Base-by-base conservation (phyloP, 371 early-diverging fungal species). In the Haplosporangium sp. region DNA sequence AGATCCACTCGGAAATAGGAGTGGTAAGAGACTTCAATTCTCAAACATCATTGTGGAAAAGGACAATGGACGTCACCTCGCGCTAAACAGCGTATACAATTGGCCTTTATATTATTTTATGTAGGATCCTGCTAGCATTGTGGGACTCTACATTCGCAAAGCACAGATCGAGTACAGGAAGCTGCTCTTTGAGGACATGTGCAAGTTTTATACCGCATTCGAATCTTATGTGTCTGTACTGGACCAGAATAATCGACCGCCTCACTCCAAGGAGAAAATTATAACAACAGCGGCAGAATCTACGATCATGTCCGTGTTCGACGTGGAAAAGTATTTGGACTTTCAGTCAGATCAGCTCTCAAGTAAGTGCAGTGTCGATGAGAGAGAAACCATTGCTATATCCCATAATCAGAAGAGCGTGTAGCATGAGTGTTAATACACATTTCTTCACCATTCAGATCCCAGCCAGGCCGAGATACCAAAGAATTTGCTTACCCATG, bases 131-230 rank as follows among this genome's bases (percentile, higher is more conserved):
- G 45, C 61, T 20, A 83, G 83, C 43, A 56, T 76, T 7, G 58
- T 83, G 20, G 83, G 83, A 16, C 50, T 83, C 1, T 83, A 80
- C 37, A 68, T 83, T 18, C 70, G 83, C 1, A 74, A 73, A 54
- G 82, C 82, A 6, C 71, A 70, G 47, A 41, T 83, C 21, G 83
- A 80, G 53, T 74, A 50, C 58, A 71, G 57, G 43, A 62, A 66
- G 37, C 46, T 83, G 14, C 21, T 50, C 10, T 83, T 83, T 40
- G 72, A 69, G 41, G 69, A 77, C 18, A 62, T 69, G 51, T 67
- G 72, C 46, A 60, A 55, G 40, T 59, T 81, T 12, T 83, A 56
- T 21, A 65, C 57, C 14, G 81, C 82, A 1, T 57, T 83, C 38
- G 63, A 58, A 12, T 56, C 62, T 10, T 82, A 83, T 54, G 64